Percentiles rank a stretch among this genome's conserved stretches.
Conservation (phyloP, 108 stramenopile species). For the Nitzschia inconspicua region DNA sequence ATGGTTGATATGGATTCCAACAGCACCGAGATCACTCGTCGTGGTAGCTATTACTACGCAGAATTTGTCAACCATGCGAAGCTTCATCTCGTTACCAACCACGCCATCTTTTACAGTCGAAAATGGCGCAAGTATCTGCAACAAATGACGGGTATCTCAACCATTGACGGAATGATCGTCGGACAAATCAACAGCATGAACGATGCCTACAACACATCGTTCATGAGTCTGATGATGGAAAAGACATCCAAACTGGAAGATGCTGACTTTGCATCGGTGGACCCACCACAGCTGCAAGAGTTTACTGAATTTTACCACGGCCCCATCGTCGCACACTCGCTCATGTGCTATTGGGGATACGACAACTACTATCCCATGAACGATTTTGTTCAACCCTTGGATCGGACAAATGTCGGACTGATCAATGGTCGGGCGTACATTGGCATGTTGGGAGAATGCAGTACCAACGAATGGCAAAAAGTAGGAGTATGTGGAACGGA, state of each 20-base stretch:
- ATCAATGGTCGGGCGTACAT: constrained; percentile 17
- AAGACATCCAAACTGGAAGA: constrained; percentile 5
- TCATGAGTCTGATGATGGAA: constrained; percentile 16
- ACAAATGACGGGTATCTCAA: not conserved
- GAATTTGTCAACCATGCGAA: constrained; percentile 7
- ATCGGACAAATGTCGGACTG: not conserved
- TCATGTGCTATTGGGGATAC: constrained; percentile 6
- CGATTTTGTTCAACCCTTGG: not conserved
- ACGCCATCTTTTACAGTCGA: constrained; percentile 10
- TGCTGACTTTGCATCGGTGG: constrained; percentile 1
- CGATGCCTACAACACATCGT: constrained; percentile 6
- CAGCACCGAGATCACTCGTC: constrained; percentile 1
- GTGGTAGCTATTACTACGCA: constrained; percentile 7
- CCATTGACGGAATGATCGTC: constrained; percentile 5
- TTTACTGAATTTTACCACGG: constrained; percentile 2
- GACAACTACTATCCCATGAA: not conserved
- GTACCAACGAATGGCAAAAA: not conserved
- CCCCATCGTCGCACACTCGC: constrained; percentile 15
- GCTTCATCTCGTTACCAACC: constrained; percentile 6
- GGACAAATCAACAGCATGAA: constrained; percentile 7
- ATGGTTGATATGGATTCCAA: constrained; percentile 7
- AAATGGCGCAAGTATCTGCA: constrained; percentile 6
- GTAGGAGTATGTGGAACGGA: not conserved
- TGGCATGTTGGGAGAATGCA: constrained; percentile 2
- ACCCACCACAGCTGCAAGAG: constrained; percentile 2